Percentiles rank a stretch among this genome's conserved stretches.
phyloP scores from a whole-genome alignment of 148 eudicot species.

The Silene latifolia region DNA sequence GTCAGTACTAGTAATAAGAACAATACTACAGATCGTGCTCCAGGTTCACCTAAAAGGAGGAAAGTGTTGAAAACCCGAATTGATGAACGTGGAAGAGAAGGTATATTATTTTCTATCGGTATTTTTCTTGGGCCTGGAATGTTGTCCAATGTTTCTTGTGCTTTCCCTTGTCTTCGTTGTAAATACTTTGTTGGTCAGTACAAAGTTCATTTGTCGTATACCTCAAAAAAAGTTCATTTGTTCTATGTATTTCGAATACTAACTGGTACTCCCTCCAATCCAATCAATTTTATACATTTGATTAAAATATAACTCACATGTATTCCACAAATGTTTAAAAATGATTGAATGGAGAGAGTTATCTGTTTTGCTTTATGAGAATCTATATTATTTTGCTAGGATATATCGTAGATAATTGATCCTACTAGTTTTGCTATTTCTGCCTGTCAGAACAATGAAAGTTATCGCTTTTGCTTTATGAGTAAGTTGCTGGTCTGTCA shows the following conservation, averaged over 20 bases:
- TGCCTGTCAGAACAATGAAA: neutral
- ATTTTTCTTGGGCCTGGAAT: neutral
- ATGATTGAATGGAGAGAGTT: too few species aligned
- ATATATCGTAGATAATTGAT: neutral
- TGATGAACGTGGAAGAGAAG: constrained; percentile 99
- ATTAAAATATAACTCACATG: too few species aligned
- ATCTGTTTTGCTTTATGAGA: too few species aligned
- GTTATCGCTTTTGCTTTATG: neutral
- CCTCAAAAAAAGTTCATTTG: neutral
- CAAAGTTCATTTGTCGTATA: neutral
- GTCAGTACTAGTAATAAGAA: constrained; percentile 32
- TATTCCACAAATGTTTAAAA: too few species aligned
- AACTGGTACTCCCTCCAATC: too few species aligned
- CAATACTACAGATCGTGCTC: constrained; percentile 36
- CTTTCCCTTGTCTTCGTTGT: neutral
- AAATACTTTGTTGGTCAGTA: neutral
- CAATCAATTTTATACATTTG: too few species aligned
- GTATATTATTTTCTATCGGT: constrained; percentile 32
- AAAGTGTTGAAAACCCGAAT: constrained; percentile 86
- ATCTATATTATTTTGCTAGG: too few species aligned
- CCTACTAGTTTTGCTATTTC: neutral
- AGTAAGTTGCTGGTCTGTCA: neutral
- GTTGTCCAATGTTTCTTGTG: constrained; percentile 10
- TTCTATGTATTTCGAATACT: neutral
- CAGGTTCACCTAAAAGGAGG: constrained; percentile 70